These are phyloP conservation scores for Udeniomyces megalosporus DNA, from an alignment of 768 basidiomycete species.

Conservation along the genomic window DNA sequence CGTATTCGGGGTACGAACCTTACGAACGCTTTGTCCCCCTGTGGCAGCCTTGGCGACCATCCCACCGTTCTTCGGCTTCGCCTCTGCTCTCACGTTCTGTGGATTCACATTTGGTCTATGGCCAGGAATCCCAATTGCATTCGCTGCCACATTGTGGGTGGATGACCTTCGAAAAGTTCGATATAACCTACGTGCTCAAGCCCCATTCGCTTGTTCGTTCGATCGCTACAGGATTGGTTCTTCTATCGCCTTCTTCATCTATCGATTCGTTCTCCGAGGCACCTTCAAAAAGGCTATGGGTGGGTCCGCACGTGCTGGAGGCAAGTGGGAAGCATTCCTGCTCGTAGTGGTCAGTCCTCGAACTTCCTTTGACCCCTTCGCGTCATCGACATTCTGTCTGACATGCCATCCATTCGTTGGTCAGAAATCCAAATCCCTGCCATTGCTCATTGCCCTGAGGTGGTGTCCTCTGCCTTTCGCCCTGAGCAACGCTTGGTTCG, in stretches of 20 bases:
- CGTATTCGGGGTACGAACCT: too few relatives aligned
- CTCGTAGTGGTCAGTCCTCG: slow-evolving; percentile 8
- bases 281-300: slow-evolving; percentile 8
- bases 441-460: slow-evolving; percentile 4
- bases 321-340: slow-evolving; percentile 15
- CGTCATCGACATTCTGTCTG: too few relatives aligned
- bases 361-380: neutral
- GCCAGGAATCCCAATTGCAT: slow-evolving; percentile 9
- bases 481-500: neutral
- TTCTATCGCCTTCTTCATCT: slow-evolving; percentile 2
- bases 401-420: too few relatives aligned
- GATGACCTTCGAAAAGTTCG: too few relatives aligned
- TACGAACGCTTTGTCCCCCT: neutral
- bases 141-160: slow-evolving; percentile 4
- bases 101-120: slow-evolving; percentile 13
- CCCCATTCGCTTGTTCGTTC: too few relatives aligned
- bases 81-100: slow-evolving; percentile 7
- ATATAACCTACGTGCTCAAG: too few relatives aligned
- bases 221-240: slow-evolving; percentile 3
- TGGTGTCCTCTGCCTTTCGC: slow-evolving; percentile 18
- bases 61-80: slow-evolving; percentile 14
- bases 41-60: slow-evolving; percentile 3
- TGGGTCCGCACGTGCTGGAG: neutral
- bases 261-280: slow-evolving; percentile 4
- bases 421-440: slow-evolving; percentile 3